Conservation (phyloP, 495 filamentous ascomycete genomes). For the Lepidopterella palustris region DNA sequence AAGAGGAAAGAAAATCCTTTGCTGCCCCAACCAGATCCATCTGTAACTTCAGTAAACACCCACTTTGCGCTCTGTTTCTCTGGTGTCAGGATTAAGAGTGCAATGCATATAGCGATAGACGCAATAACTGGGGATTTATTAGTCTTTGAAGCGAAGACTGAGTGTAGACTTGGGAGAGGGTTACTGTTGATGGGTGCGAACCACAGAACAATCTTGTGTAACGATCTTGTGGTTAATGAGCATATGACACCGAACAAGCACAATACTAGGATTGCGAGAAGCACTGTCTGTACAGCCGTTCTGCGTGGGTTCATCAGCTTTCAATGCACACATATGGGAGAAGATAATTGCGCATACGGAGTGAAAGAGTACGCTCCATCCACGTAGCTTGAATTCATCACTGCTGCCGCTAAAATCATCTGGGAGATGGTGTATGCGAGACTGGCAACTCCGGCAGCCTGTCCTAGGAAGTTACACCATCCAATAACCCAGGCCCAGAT, state of each 20-base stretch:
- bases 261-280: slow-evolving; percentile 53
- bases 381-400: slow-evolving; percentile 48
- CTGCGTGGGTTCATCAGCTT: slow-evolving; percentile 33
- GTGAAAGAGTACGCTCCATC: slow-evolving; percentile 39
- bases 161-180: slow-evolving; percentile 6
- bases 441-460: slow-evolving; percentile 57
- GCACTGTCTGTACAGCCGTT: slow-evolving; percentile 55
- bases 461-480: slow-evolving; percentile 63
- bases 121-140: slow-evolving; percentile 29
- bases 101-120: slow-evolving; percentile 51
- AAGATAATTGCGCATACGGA: slow-evolving; percentile 38
- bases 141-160: background rate
- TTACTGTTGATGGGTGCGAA: slow-evolving; percentile 68
- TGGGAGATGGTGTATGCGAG: slow-evolving; percentile 63
- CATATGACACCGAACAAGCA: slow-evolving; percentile 56
- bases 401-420: slow-evolving; percentile 60
- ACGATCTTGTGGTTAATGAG: slow-evolving; percentile 56
- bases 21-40: slow-evolving; percentile 56
- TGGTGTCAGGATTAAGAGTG: slow-evolving; percentile 52
- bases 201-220: slow-evolving; percentile 61
- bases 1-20: slow-evolving; percentile 63
- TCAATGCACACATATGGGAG: background rate
- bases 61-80: slow-evolving; percentile 54
- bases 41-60: slow-evolving; percentile 57
- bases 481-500: slow-evolving; percentile 50